phyloP scores from a whole-genome alignment of 2,329 filamentous ascomycete species.

The Colletotrichum sp. region DNA sequence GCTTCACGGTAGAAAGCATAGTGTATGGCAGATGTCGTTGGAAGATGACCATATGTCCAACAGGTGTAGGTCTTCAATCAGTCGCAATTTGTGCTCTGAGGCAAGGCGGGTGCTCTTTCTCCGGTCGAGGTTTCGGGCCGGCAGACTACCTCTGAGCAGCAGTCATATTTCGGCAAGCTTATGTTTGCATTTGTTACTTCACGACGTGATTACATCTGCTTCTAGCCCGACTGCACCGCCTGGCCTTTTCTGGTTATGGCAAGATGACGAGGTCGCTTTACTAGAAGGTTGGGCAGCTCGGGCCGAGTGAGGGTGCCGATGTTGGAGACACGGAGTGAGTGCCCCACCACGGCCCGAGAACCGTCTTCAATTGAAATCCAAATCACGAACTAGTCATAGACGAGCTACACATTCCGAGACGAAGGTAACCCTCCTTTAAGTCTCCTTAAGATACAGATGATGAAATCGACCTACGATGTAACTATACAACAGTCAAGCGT shows the following conservation, averaged over 20 bases:
- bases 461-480: fast-evolving
- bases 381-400: fast-evolving
- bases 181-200: neutral
- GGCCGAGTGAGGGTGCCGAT: neutral
- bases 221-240: neutral
- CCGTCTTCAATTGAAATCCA: too few relatives aligned
- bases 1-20: neutral
- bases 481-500: neutral
- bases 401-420: neutral
- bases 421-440: neutral
- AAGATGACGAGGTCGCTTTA: neutral
- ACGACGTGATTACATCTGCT: fast-evolving
- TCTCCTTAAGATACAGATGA: fast-evolving
- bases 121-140: neutral
- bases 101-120: neutral
- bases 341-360: neutral
- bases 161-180: neutral
- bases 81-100: neutral
- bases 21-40: neutral
- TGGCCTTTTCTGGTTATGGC: neutral
- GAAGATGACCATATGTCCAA: fast-evolving
- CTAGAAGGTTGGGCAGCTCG: neutral
- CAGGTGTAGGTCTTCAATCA: fast-evolving
- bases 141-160: neutral
- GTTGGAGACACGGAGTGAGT: neutral